A percentile compares a stretch with the other conserved stretches of the same genome.
These are phyloP conservation scores for Hanseniaspora osmophila DNA, from an alignment of 805 yeast genomes.

Conservation along the genomic window DNA sequence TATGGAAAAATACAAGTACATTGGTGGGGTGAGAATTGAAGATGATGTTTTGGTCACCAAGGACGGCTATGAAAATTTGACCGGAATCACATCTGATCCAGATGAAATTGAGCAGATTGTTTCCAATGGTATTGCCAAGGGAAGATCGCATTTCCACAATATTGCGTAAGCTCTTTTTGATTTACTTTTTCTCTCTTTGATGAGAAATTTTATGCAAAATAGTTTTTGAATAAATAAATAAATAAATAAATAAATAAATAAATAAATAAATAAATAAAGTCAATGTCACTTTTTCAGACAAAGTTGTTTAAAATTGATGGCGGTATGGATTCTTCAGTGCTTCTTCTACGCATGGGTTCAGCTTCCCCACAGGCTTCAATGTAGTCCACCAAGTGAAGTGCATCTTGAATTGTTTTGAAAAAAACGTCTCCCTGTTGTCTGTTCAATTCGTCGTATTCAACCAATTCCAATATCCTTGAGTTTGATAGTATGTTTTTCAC, in stretches of 20 bases:
- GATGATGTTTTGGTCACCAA: constrained; percentile 77
- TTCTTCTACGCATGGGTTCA: background rate
- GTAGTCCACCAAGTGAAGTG: background rate
- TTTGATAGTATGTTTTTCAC: constrained; percentile 36
- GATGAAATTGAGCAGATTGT: constrained; percentile 69
- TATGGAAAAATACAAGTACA: constrained; percentile 63
- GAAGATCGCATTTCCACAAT: constrained; percentile 51
- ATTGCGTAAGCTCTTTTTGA: constrained; percentile 20
- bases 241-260: background rate
- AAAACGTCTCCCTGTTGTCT: background rate
- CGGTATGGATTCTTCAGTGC: constrained; percentile 7
- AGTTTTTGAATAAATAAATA: background rate
- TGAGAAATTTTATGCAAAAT: too few species aligned
- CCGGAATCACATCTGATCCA: constrained; percentile 76
- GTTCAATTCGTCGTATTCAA: constrained; percentile 9
- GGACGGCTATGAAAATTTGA: constrained; percentile 67
- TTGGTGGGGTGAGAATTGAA: constrained; percentile 97
- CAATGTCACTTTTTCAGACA: too few species aligned
- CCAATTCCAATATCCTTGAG: constrained; percentile 40
- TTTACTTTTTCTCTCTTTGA: too few species aligned
- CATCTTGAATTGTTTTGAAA: background rate
- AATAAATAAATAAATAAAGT: constrained; percentile 17
- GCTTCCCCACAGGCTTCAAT: background rate
- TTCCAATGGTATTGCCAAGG: constrained; percentile 48
- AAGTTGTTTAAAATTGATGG: constrained; percentile 2